Base-by-base conservation (phyloP, 2,329 filamentous ascomycete species). In the Trichophyton mentagrophytes region DNA sequence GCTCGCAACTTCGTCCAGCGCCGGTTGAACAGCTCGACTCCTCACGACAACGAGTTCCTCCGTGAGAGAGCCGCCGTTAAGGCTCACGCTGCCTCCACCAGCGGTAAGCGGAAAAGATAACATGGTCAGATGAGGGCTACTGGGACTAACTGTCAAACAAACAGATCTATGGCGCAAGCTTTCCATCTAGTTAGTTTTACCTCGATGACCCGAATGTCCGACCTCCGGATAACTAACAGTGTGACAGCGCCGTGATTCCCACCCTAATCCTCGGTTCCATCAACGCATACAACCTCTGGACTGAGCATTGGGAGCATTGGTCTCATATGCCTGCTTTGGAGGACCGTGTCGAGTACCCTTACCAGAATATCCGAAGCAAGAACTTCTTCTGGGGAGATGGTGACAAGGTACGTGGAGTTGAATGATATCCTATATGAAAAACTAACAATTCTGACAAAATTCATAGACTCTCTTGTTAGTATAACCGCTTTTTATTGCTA, bases 271-370 rank as follows among this genome's bases (percentile, higher is more conserved):
- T 90, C 67, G 85, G 87, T 63, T 74, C 78, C 67, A 79, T 85
- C 77, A 99, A 99, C 76, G 91, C 91, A 70, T 96, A 88, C 76
- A 85, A 86, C 72, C 85, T 96, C 65, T 99, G 90, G 90, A 85
- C 84, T 70, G 89, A 95, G 80, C 93, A 99, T 79, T 97, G 92
- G 92, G 89, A 95, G 78, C 93, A 99, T 82, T 90, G 87, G 84
- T 78, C 76, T 59, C 92, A 97, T 79, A 78, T 89, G 76, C 84
- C 88, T 63, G 88, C 93, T 67, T 81, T 92, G 68, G 90, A 95
- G 81, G 93, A 99, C 80, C 87, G 89, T 72, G 78, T 82, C 70
- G 89, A 97, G 81, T 99, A 97, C 79, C 80, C 90, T 63, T 99
- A 95, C 85, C 89, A 95, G 84, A 99, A 99, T 83, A 88, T 99